Percentiles rank a stretch among this genome's conserved stretches.
These are phyloP conservation scores for Salvia miltiorrhiza DNA, from an alignment of 257 asterid species.

Conservation along the genomic window DNA sequence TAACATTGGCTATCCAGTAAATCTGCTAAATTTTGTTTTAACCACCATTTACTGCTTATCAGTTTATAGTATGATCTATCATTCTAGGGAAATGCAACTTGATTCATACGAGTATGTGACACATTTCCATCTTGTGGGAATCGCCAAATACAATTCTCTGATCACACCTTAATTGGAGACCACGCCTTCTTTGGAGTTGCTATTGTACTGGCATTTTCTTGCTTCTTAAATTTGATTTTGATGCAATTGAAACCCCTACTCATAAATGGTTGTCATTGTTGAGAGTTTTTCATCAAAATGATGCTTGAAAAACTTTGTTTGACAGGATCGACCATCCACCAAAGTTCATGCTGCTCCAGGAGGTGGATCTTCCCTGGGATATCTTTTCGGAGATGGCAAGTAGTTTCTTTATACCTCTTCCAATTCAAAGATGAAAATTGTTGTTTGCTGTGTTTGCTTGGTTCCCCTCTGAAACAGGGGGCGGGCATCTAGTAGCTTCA, in stretches of 20 bases:
- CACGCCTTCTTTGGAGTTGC: background rate
- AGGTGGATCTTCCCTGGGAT: constrained; percentile 55
- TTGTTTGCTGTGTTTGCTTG: constrained; percentile 11
- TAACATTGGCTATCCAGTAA: constrained; percentile 6
- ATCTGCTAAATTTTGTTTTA: background rate
- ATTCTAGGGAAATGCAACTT: background rate
- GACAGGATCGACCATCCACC: constrained; percentile 58
- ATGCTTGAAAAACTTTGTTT: background rate
- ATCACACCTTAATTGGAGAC: background rate
- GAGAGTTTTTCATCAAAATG: background rate
- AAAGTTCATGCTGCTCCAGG: constrained; percentile 68
- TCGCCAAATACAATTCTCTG: background rate
- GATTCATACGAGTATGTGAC: background rate
- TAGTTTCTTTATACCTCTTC: constrained; percentile 1
- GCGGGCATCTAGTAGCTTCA: constrained; percentile 9
- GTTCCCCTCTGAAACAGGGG: constrained; percentile 1
- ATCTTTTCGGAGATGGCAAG: constrained; percentile 45
- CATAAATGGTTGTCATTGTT: background rate
- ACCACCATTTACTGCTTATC: background rate
- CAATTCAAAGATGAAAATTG: constrained; percentile 16
- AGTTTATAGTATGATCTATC: background rate
- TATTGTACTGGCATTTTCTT: background rate
- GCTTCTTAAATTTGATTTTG: constrained; percentile 1
- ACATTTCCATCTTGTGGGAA: background rate
- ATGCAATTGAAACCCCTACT: background rate